Conservation (phyloP, 2,329 filamentous ascomycete species). For the Colletotrichum camelliae region DNA sequence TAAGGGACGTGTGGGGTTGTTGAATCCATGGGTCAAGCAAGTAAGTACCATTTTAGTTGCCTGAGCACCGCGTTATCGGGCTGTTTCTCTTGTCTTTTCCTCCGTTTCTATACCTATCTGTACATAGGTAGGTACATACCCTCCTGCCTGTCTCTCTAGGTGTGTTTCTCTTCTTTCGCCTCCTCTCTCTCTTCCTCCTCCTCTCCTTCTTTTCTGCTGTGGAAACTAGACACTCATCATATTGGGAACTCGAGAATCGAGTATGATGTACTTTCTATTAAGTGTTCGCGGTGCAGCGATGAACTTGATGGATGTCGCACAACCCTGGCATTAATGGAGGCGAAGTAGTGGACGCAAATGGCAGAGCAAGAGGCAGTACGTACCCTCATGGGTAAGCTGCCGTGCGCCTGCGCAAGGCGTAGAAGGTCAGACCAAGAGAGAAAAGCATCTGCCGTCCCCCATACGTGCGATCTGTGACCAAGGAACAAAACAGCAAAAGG, state of each 20-base stretch:
- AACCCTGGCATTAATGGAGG: not conserved
- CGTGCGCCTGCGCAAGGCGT: not conserved
- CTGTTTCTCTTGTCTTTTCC: not conserved
- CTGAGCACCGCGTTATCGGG: not conserved
- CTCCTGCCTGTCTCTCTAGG: not conserved
- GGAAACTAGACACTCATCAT: not conserved
- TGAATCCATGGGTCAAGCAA: not conserved
- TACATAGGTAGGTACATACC: not conserved
- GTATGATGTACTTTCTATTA: not conserved
- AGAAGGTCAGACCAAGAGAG: not conserved
- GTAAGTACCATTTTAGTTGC: not conserved
- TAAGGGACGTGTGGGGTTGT: conserved; percentile 5
- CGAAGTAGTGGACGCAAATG: not conserved
- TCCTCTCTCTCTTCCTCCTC: not conserved
- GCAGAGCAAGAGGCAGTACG: not conserved
- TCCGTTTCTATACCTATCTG: not conserved
- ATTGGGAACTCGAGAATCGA: not conserved
- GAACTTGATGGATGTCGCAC: not conserved
- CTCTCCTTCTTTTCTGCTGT: not conserved
- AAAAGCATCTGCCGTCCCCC: not conserved
- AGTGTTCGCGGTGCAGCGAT: not conserved
- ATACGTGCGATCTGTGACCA: not conserved
- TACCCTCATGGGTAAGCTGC: not conserved
- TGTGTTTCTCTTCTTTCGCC: not conserved
- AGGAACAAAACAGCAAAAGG: not conserved